phyloP scores from a whole-genome alignment of 2,329 filamentous ascomycete genomes.

The Sphaerostilbella broomeana region DNA sequence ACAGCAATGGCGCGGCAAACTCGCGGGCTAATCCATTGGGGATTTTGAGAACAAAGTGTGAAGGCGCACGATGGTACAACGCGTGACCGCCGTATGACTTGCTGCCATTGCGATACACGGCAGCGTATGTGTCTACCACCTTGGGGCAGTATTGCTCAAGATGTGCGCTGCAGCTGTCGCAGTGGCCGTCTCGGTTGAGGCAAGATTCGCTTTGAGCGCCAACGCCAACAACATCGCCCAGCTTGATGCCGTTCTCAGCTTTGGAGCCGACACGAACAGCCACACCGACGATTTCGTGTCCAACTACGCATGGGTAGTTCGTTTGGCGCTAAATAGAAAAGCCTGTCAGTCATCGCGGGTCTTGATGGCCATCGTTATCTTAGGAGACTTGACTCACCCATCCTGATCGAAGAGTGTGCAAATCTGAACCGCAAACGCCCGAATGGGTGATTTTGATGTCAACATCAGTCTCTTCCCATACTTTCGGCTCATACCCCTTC shows the following conservation, averaged over 20 bases:
- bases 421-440: conserved; percentile 57
- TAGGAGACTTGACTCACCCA: conserved; percentile 31
- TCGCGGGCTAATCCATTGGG: conserved; percentile 36
- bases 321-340: conserved; percentile 14
- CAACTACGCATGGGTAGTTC: conserved; percentile 45
- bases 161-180: conserved; percentile 35
- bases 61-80: conserved; percentile 28
- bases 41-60: conserved; percentile 45
- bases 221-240: conserved; percentile 59
- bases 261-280: conserved; percentile 47
- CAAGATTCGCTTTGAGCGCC: conserved; percentile 56
- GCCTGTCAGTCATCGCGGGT: too few relatives aligned
- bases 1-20: conserved; percentile 57
- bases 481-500: conserved; percentile 54
- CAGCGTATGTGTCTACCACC: conserved; percentile 47
- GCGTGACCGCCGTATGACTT: conserved; percentile 43
- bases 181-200: conserved; percentile 32
- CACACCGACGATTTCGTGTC: conserved; percentile 60
- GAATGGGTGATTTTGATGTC: conserved; percentile 61
- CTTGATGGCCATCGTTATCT: background rate
- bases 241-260: conserved; percentile 40
- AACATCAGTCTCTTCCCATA: conserved; percentile 59
- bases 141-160: conserved; percentile 37
- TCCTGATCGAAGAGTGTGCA: conserved; percentile 52
- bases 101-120: conserved; percentile 23